Evolutionary conservation across 192 early-diverging fungal species (phyloP).

Genomic region (Gorgonomyces haynaldii): DNA sequence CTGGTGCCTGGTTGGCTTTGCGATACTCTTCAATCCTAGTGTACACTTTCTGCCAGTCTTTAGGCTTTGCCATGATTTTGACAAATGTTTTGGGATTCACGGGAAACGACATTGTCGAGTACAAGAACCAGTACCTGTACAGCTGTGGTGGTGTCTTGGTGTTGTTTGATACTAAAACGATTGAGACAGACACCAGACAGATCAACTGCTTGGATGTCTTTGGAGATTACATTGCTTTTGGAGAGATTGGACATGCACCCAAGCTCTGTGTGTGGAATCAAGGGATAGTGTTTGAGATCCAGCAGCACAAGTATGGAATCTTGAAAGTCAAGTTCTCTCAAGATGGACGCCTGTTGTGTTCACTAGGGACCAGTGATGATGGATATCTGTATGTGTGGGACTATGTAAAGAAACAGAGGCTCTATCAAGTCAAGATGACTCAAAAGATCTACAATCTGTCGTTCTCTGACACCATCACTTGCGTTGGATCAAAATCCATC

Average conservation of each 20-base stretch:
- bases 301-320: constrained; percentile 69
- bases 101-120: too few species aligned
- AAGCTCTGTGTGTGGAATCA: constrained; percentile 60
- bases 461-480: too few species aligned
- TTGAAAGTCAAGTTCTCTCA: constrained; percentile 59
- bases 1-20: constrained; percentile 49
- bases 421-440: constrained; percentile 24
- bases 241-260: constrained; percentile 66
- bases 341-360: constrained; percentile 53
- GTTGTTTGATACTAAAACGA: too few species aligned
- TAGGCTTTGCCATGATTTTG: constrained; percentile 1
- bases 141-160: too few species aligned
- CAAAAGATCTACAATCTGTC: not conserved
- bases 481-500: too few species aligned
- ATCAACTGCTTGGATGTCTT: too few species aligned
- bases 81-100: too few species aligned
- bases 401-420: constrained; percentile 48
- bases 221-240: too few species aligned
- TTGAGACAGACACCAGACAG: too few species aligned
- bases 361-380: constrained; percentile 73
- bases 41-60: constrained; percentile 53
- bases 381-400: constrained; percentile 76
- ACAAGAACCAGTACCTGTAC: too few species aligned
- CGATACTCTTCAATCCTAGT: constrained; percentile 59
- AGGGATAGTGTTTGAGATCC: constrained; percentile 41